Conservation (phyloP, 2,329 filamentous ascomycete genomes). For the Fusarium nisikadoi region DNA sequence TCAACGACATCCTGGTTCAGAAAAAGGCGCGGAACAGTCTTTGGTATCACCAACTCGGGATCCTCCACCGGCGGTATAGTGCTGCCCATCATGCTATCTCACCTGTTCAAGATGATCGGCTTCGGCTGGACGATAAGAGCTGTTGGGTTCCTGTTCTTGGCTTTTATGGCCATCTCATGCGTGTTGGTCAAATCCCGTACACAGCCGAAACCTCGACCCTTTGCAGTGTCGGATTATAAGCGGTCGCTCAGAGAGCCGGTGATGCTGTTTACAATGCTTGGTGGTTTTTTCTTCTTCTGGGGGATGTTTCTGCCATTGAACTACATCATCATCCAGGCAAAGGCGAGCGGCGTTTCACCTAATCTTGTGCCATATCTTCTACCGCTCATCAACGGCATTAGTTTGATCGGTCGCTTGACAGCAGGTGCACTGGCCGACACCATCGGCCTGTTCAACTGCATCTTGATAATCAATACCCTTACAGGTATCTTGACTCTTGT, state of each 20-base stretch:
- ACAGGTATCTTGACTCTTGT: not conserved
- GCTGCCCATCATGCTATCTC: not conserved
- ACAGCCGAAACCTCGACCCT: accelerated
- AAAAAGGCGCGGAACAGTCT: not conserved
- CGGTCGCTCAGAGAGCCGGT: accelerated
- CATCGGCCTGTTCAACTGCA: not conserved
- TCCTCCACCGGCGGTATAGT: not conserved
- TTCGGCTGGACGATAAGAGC: not conserved
- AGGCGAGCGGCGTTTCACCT: accelerated
- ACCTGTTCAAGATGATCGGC: accelerated
- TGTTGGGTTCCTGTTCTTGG: not conserved
- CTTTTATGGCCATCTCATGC: not conserved
- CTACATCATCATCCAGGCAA: not conserved
- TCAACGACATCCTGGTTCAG: not conserved
- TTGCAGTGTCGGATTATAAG: accelerated
- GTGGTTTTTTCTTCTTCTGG: not conserved
- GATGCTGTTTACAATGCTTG: not conserved
- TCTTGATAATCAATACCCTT: not conserved
- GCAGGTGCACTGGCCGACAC: not conserved
- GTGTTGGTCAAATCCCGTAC: accelerated
- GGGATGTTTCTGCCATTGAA: not conserved
- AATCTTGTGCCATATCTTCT: not conserved
- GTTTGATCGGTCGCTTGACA: not conserved
- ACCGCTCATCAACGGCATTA: not conserved
- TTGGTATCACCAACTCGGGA: not conserved